phyloP scores from a whole-genome alignment of 495 filamentous ascomycete genomes.

The Aspergillus haitiensis region DNA sequence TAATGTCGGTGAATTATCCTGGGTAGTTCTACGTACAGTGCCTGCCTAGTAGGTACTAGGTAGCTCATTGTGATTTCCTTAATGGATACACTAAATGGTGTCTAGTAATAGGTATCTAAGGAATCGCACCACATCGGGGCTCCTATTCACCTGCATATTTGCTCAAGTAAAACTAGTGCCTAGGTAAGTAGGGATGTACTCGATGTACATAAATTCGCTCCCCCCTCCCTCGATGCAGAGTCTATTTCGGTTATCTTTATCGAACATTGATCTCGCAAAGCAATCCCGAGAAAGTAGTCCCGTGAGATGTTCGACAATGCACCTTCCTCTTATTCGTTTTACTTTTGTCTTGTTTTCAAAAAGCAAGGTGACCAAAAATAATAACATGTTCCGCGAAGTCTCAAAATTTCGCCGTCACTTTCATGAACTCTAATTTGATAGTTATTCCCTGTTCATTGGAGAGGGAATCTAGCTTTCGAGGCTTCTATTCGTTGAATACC shows the following conservation, averaged over 20 bases:
- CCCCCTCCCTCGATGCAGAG: not conserved
- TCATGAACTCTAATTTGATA: not conserved
- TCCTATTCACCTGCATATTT: not conserved
- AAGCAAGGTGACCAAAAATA: slow-evolving; percentile 3
- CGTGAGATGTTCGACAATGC: not conserved
- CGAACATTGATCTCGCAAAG: not conserved
- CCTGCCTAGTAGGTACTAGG: too few relatives aligned
- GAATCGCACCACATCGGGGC: not conserved
- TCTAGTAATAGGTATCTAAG: not conserved
- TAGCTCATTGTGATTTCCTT: too few relatives aligned
- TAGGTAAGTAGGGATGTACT: too few relatives aligned
- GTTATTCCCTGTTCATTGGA: not conserved
- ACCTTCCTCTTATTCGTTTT: not conserved
- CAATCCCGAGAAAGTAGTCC: not conserved
- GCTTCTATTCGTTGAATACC: not conserved
- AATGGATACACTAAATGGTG: too few relatives aligned
- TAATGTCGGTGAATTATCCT: not conserved
- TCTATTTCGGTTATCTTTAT: not conserved
- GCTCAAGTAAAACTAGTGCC: not conserved
- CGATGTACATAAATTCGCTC: not conserved
- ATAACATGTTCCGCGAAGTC: not conserved
- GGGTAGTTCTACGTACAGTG: not conserved
- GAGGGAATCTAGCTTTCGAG: not conserved
- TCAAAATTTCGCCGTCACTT: not conserved
- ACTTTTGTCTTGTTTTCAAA: not conserved